These are phyloP conservation scores for Pholiota adiposa DNA, from an alignment of 1,284 basidiomycete species.

Conservation along the genomic window DNA sequence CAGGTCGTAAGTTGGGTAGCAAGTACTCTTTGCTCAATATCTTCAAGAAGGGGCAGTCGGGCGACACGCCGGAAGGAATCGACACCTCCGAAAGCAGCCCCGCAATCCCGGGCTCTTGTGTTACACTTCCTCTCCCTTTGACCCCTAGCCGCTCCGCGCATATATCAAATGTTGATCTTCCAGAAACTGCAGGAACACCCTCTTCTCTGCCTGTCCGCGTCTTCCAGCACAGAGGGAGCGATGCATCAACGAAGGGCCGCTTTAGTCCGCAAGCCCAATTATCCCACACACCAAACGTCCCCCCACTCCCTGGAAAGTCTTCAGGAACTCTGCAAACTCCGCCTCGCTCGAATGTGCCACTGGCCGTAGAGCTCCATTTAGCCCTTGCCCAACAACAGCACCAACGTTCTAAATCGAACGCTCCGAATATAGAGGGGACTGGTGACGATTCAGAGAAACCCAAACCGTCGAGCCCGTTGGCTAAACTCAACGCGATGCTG, in stretches of 20 bases:
- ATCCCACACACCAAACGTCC: slow-evolving; percentile 23
- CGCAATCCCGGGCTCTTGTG: slow-evolving; percentile 14
- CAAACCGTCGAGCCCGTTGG: slow-evolving; percentile 25
- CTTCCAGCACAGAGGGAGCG: slow-evolving; percentile 39
- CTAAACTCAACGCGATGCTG: slow-evolving; percentile 25
- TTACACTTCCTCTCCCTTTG: slow-evolving; percentile 24
- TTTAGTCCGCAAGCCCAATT: slow-evolving; percentile 17
- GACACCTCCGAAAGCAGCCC: slow-evolving; percentile 18
- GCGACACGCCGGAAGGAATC: slow-evolving; percentile 30
- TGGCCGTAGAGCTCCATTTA: slow-evolving; percentile 46
- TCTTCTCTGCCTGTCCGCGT: slow-evolving; percentile 26
- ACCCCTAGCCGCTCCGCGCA: slow-evolving; percentile 24
- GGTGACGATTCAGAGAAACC: slow-evolving; percentile 26
- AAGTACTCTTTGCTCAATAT: slow-evolving; percentile 63
- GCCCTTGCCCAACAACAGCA: slow-evolving; percentile 39
- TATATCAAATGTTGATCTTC: slow-evolving; percentile 20
- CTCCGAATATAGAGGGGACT: slow-evolving; percentile 34
- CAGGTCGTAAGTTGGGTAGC: slow-evolving; percentile 46
- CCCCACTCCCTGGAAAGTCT: slow-evolving; percentile 30
- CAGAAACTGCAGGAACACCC: slow-evolving; percentile 14
- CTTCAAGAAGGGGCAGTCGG: slow-evolving; percentile 58
- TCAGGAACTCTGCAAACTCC: slow-evolving; percentile 30
- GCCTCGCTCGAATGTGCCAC: slow-evolving; percentile 32
- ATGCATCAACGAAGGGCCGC: slow-evolving; percentile 34
- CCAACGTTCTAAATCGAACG: slow-evolving; percentile 30